Conservation (phyloP, 2,329 filamentous ascomycete genomes). For the Aspergillus sp. region DNA sequence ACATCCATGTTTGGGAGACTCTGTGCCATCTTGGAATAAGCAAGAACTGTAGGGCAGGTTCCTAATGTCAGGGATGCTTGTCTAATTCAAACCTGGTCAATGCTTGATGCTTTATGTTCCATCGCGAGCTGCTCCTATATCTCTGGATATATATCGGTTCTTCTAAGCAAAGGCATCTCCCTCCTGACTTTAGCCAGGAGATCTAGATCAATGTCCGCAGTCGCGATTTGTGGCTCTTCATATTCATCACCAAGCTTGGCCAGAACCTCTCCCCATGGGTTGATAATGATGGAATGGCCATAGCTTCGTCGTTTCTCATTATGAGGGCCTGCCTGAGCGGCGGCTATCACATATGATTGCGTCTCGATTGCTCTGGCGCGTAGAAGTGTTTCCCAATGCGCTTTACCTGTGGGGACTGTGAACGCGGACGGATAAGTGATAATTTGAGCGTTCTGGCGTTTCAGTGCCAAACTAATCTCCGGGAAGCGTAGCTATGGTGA, state of each 20-base stretch:
- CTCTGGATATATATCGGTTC: slow-evolving; percentile 57
- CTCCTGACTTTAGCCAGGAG: slow-evolving; percentile 57
- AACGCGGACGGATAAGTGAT: slow-evolving; percentile 90
- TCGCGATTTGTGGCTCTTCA: slow-evolving; percentile 51
- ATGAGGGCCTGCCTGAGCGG: slow-evolving; percentile 78
- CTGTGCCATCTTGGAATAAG: not conserved
- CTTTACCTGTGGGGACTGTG: slow-evolving; percentile 79
- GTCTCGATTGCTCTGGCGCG: slow-evolving; percentile 85
- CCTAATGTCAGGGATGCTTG: not conserved
- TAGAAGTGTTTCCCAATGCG: slow-evolving; percentile 83
- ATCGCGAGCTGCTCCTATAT: not conserved
- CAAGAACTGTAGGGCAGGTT: slow-evolving; percentile 1
- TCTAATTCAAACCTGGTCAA: not conserved
- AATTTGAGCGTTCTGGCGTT: slow-evolving; percentile 70
- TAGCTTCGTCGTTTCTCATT: slow-evolving; percentile 80
- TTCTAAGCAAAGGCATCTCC: slow-evolving; percentile 62
- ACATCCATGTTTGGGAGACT: not conserved
- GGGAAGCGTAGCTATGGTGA: slow-evolving; percentile 72
- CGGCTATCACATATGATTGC: slow-evolving; percentile 83
- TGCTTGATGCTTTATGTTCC: not conserved
- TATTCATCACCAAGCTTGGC: slow-evolving; percentile 61
- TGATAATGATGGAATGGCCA: slow-evolving; percentile 82
- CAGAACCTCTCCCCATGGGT: slow-evolving; percentile 82
- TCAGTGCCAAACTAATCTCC: slow-evolving; percentile 71
- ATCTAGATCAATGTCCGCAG: slow-evolving; percentile 60